phyloP scores from a whole-genome alignment of 2,329 filamentous ascomycete species.

The Fusarium odoratissimum region DNA sequence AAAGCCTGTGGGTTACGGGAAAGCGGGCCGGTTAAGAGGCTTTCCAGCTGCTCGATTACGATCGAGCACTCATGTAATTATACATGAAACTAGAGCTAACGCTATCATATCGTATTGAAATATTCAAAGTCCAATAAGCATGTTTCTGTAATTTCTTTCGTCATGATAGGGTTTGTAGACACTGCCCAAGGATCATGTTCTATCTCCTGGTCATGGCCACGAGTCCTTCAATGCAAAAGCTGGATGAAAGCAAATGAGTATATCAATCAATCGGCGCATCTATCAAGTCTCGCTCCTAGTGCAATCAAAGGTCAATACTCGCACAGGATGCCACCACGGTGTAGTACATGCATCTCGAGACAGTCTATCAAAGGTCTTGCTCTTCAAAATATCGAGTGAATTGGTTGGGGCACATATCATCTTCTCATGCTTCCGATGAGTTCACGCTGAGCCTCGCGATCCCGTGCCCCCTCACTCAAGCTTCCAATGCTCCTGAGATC shows the following conservation, averaged over 20 bases:
- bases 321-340: slow-evolving; percentile 1
- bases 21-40: slow-evolving; percentile 9
- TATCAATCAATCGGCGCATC: not conserved
- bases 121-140: not conserved
- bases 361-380: slow-evolving; percentile 29
- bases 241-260: not conserved
- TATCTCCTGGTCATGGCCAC: not conserved
- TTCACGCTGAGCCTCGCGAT: slow-evolving; percentile 87
- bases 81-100: not conserved
- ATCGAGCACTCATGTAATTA: not conserved
- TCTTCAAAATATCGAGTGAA: slow-evolving; percentile 17
- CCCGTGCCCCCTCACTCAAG: slow-evolving; percentile 84
- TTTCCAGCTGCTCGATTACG: not conserved
- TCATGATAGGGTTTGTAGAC: not conserved
- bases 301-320: not conserved
- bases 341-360: not conserved
- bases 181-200: not conserved
- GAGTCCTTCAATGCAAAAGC: not conserved
- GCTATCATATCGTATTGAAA: not conserved
- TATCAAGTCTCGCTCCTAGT: slow-evolving; percentile 15
- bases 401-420: slow-evolving; percentile 43
- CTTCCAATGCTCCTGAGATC: slow-evolving; percentile 89
- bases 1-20: not conserved
- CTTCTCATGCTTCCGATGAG: slow-evolving; percentile 76
- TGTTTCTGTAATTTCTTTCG: not conserved